phyloP scores from a whole-genome alignment of 2,329 filamentous ascomycete species.

The Diaporthe citriasiana region DNA sequence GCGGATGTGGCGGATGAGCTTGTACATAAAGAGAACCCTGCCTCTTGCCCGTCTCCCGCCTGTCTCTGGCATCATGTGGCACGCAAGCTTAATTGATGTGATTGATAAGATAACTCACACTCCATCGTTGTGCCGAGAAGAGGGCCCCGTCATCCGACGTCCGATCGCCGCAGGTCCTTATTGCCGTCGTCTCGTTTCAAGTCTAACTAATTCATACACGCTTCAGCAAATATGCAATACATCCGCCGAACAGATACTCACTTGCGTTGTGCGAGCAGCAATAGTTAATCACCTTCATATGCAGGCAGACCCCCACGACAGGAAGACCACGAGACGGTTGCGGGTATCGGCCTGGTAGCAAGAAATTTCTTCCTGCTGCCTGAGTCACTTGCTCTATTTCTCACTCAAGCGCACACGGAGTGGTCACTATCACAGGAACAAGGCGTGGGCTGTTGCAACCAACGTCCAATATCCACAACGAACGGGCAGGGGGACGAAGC shows the following conservation, averaged over 20 bases:
- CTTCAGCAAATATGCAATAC: background rate
- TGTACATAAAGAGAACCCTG: slow-evolving; percentile 16
- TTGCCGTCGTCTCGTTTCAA: slow-evolving; percentile 21
- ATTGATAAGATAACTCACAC: slow-evolving; percentile 29
- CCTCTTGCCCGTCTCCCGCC: background rate
- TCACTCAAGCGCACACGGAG: background rate
- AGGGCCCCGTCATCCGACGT: slow-evolving; percentile 23
- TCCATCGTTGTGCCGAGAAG: slow-evolving; percentile 5
- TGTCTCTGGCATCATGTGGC: slow-evolving; percentile 5
- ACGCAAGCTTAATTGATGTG: slow-evolving; percentile 16
- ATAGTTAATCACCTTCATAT: background rate
- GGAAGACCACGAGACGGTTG: background rate
- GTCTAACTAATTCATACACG: background rate
- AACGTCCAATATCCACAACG: slow-evolving; percentile 12
- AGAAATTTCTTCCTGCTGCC: slow-evolving; percentile 6
- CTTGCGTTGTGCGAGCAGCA: background rate
- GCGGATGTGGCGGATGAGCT: slow-evolving; percentile 27
- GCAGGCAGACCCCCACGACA: slow-evolving; percentile 1
- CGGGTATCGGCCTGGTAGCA: background rate
- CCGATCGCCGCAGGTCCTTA: slow-evolving; percentile 14
- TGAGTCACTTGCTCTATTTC: slow-evolving; percentile 4
- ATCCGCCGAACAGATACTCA: background rate
- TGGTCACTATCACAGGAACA: background rate
- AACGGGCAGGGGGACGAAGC: slow-evolving; percentile 20
- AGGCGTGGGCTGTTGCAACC: slow-evolving; percentile 3